Evolutionary conservation across 2,329 filamentous ascomycete species (phyloP).

Genomic region (Chlorencoelia australis): DNA sequence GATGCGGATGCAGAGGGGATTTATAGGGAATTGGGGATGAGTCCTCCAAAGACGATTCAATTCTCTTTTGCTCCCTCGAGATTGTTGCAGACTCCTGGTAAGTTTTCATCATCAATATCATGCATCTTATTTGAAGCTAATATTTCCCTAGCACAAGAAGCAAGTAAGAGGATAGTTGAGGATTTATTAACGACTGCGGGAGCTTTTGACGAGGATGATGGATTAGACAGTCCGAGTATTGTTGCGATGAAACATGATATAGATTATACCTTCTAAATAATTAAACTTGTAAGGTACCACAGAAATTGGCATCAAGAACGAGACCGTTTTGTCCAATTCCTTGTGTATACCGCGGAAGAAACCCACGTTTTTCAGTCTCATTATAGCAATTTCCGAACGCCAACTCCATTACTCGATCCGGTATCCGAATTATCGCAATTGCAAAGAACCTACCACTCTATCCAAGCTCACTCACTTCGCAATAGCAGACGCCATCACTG

Average conservation of each 20-base stretch:
- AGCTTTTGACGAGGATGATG: constrained; percentile 43
- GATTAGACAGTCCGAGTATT: constrained; percentile 50
- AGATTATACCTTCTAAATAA: constrained; percentile 47
- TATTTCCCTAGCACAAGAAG: constrained; percentile 55
- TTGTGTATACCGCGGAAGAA: no score
- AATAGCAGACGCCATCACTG: no score
- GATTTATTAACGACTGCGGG: constrained; percentile 71
- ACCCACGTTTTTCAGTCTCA: no score
- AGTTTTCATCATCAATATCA: constrained; percentile 22
- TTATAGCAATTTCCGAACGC: no score
- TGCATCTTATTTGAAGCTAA: neutral
- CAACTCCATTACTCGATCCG: no score
- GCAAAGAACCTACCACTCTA: no score
- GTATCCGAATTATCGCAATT: no score
- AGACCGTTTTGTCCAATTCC: no score
- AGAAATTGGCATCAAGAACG: no score
- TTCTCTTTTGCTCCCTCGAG: constrained; percentile 71
- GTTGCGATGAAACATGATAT: constrained; percentile 54
- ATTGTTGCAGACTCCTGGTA: constrained; percentile 70
- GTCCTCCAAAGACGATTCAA: constrained; percentile 87
- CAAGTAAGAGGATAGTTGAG: constrained; percentile 71
- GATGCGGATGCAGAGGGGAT: constrained; percentile 48
- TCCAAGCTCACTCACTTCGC: no score
- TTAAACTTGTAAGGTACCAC: no score
- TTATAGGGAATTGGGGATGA: constrained; percentile 58